Conservation (phyloP, 139 green algal species). For the Mesostigma viride region DNA sequence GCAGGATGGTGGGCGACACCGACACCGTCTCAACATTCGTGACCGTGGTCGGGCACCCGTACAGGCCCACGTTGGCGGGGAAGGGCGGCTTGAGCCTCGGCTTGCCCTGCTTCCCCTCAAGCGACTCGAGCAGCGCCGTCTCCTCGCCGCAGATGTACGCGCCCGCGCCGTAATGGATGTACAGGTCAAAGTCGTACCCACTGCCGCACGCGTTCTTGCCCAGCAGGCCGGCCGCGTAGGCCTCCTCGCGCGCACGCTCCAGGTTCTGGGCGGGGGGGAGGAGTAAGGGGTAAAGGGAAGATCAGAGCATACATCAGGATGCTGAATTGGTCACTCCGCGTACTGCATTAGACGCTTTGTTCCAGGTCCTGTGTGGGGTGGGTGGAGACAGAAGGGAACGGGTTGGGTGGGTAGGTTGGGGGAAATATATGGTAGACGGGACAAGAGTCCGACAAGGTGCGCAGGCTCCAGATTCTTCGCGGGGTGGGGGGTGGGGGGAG, state of each 20-base stretch:
- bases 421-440: too few relatives aligned
- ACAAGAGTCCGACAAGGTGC: too few relatives aligned
- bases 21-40: slow-evolving; percentile 96
- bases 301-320: too few relatives aligned
- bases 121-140: slow-evolving; percentile 88
- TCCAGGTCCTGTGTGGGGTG: too few relatives aligned
- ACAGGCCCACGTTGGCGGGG: slow-evolving; percentile 88
- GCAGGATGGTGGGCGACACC: slow-evolving; percentile 90
- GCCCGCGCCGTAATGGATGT: slow-evolving; percentile 84
- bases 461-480: too few relatives aligned
- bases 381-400: too few relatives aligned
- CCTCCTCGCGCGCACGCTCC: slow-evolving; percentile 28
- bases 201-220: slow-evolving; percentile 89
- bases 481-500: too few relatives aligned
- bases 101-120: slow-evolving; percentile 96
- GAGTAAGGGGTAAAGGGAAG: too few relatives aligned
- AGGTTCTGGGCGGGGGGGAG: too few relatives aligned
- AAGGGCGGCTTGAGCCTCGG: slow-evolving; percentile 94
- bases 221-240: slow-evolving; percentile 36
- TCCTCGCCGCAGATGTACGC: slow-evolving; percentile 99
- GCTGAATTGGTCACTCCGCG: too few relatives aligned
- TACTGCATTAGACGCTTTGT: too few relatives aligned
- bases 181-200: slow-evolving; percentile 87
- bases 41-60: slow-evolving; percentile 92
- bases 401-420: too few relatives aligned